These are phyloP conservation scores for Boeremia exigua DNA, from an alignment of 2,329 filamentous ascomycete genomes.

Conservation along the genomic window DNA sequence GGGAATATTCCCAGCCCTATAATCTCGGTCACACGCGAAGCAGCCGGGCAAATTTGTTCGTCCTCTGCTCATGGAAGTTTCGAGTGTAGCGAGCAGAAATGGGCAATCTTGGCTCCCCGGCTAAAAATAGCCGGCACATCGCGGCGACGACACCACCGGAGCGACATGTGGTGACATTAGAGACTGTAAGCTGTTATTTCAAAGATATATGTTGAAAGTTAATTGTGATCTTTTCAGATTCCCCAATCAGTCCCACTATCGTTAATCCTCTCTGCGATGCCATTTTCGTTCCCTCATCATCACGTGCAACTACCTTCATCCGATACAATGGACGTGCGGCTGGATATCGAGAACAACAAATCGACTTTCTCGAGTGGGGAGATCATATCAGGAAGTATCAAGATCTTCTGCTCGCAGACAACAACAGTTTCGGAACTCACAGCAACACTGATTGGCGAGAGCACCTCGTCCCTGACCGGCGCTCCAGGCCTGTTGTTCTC, in stretches of 20 bases:
- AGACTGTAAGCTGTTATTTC: not conserved
- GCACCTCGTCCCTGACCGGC: slow-evolving; percentile 5
- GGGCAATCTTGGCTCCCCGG: slow-evolving; percentile 12
- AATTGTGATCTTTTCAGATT: not conserved
- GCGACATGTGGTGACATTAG: not conserved
- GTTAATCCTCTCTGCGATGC: not conserved
- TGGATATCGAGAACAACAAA: slow-evolving; percentile 7
- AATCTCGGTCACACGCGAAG: not conserved
- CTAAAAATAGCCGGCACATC: slow-evolving; percentile 19
- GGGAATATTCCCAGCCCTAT: not conserved
- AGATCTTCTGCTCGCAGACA: slow-evolving; percentile 14
- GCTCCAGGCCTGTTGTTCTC: slow-evolving; percentile 13
- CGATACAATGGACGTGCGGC: slow-evolving; percentile 13
- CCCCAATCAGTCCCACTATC: too few species aligned
- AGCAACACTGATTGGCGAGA: slow-evolving; percentile 14
- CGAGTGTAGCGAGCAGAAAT: not conserved
- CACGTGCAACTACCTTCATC: not conserved
- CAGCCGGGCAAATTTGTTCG: not conserved
- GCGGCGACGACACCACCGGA: not conserved
- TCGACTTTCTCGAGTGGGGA: slow-evolving; percentile 15
- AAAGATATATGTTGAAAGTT: not conserved
- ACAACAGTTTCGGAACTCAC: slow-evolving; percentile 18
- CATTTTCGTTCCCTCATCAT: not conserved
- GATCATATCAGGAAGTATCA: slow-evolving; percentile 7
- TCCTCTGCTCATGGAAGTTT: not conserved